Evolutionary conservation across 768 basidiomycete species (phyloP).

Genomic region (Lentinula sp.): DNA sequence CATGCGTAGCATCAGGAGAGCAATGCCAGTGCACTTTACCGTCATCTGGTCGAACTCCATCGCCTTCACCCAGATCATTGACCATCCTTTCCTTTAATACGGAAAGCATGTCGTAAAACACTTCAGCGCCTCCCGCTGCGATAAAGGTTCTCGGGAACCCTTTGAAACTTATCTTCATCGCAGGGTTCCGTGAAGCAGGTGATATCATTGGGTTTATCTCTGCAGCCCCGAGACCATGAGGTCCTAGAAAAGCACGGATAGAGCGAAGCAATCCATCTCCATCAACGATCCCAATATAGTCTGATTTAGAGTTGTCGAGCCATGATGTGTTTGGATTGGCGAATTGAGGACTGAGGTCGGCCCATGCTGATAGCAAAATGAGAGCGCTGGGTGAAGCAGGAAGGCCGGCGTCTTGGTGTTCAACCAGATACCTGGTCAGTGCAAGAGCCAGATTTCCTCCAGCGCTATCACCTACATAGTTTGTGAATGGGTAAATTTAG

Average conservation of each 20-base stretch:
- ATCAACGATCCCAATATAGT: constrained; percentile 28
- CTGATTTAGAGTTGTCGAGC: constrained; percentile 22
- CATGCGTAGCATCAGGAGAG: constrained; percentile 47
- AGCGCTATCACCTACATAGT: constrained; percentile 52
- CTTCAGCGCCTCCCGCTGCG: constrained; percentile 49
- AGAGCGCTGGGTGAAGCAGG: constrained; percentile 42
- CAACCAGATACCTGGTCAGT: constrained; percentile 54
- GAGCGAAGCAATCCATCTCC: constrained; percentile 8
- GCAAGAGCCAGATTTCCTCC: constrained; percentile 70
- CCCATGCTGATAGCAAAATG: constrained; percentile 51
- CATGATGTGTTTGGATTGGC: constrained; percentile 31
- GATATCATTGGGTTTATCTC: constrained; percentile 51
- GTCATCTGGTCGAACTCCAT: constrained; percentile 28
- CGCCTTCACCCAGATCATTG: constrained; percentile 41
- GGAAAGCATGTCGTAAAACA: constrained; percentile 45
- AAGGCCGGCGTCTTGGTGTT: constrained; percentile 33
- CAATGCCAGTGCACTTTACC: constrained; percentile 43
- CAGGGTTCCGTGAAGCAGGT: constrained; percentile 41
- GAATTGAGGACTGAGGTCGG: constrained; percentile 41
- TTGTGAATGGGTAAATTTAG: neutral
- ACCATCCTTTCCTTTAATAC: constrained; percentile 43
- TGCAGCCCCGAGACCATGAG: constrained; percentile 39
- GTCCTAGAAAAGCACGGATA: constrained; percentile 37
- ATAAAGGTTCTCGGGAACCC: constrained; percentile 61
- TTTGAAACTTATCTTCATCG: constrained; percentile 34